Evolutionary conservation across 306 rosid species (phyloP), one percentile per base, ranked within the genome.

Genomic region (Cucurbita maxima): DNA sequence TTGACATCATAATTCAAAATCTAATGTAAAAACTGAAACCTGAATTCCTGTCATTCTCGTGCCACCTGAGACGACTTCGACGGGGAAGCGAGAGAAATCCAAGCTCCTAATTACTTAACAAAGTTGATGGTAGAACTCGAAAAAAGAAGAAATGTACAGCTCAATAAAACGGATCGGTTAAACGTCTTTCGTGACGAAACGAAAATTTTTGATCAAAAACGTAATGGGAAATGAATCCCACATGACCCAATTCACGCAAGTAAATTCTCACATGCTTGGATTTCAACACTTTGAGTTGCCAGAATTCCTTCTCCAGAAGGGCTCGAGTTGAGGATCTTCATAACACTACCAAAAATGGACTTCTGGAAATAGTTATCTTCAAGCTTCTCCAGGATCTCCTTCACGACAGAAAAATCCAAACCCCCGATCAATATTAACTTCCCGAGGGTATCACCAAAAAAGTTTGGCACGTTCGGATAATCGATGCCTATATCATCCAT

Each of bases 401-500:
- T 75, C 79, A 80, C 75, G 6, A 83, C 84, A 12, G 60, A 19
- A 7, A 79, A 77, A 62, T 79, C 75, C 64, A 83, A 58, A 18
- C 68, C 83, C 73, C 78, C 53, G 0, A 59, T 64, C 63, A 71
- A 20, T 51, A 71, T 60, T 43, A 83, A 64, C 76, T 63, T 75
- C 73, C 84, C 84, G 2, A 83, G 68, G 52, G 80, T 71, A 47
- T 80, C 82, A 7, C 84, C 84, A 36, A 83, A 83, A 71, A 77
- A 77, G 58, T 57, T 79, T 37, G 86, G 86, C 2, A 84, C 86
- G 58, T 77, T 80, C 1, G 84, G 80, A 45, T 77, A 74, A 77
- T 77, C 86, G 3, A 83, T 83, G 63, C 71, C 78, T 4, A 75
- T 56, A 30, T 83, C 86, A 64, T 80, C 82, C 73, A 83, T 41